phyloP scores from a whole-genome alignment of 495 filamentous ascomycete species.

The Xylaria scruposa region DNA sequence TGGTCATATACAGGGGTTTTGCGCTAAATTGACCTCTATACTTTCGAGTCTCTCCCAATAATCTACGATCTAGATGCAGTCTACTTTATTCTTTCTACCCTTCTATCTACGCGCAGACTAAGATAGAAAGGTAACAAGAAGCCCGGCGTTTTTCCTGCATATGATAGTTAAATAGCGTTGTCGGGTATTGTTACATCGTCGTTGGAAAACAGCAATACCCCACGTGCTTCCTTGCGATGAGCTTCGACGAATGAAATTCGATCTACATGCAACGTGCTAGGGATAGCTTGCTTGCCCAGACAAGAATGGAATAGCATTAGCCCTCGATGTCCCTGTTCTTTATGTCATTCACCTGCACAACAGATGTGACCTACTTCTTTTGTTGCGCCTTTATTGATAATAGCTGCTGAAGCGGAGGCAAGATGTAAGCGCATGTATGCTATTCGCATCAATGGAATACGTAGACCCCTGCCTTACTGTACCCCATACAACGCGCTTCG shows the following conservation, averaged over 20 bases:
- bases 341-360: not conserved
- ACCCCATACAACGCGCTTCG: not conserved
- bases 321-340: not conserved
- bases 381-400: too few relatives aligned
- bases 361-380: slow-evolving; percentile 13
- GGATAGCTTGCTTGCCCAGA: not conserved
- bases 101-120: not conserved
- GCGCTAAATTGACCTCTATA: too few relatives aligned
- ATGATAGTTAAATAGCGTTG: not conserved
- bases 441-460: not conserved
- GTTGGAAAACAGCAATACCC: slow-evolving; percentile 7
- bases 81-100: not conserved
- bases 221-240: slow-evolving; percentile 1
- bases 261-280: slow-evolving; percentile 13
- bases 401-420: too few relatives aligned
- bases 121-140: not conserved
- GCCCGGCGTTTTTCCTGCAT: not conserved
- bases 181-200: not conserved
- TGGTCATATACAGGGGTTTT: too few relatives aligned
- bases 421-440: not conserved
- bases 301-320: not conserved
- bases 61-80: not conserved
- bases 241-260: not conserved
- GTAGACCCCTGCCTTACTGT: not conserved
- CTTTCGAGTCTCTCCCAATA: not conserved